Base-by-base conservation (phyloP, 768 basidiomycete species). In the Coprinopsis strossmayeri region DNA sequence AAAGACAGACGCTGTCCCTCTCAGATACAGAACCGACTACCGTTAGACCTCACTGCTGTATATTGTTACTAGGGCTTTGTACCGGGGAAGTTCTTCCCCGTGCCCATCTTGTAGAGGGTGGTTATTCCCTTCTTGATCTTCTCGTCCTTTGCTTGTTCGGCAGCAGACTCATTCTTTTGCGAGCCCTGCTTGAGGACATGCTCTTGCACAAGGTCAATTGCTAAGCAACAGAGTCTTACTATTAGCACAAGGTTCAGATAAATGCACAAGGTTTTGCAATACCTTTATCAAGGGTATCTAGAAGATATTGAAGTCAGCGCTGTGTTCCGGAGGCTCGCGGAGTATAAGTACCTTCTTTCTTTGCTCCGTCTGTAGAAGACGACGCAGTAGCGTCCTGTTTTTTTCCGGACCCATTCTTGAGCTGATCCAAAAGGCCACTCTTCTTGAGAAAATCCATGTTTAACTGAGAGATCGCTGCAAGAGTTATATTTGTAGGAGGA, bases 201-300 rank as follows among this genome's bases (percentile, higher is more conserved):
- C 53, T 72, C 67, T 54, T 73, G 70, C 4, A 71, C 63, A 26
- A 64, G 64, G 53, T 72, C 69, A 38, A 73, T 65, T 15, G 63
- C 69, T 70, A n/a, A n/a, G n/a, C n/a, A 24, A 23, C 17, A 37
- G 21, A 20, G 20, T 4, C 17, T 10, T 4, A 18, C 9, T 7
- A 15, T 38, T 47, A 47, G 46, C 21, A 37, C 35, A n/a, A 15
- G 13, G 34, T 3, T 3, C 45, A 34, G 18, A 5, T 34, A 17
- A 7, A 18, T 7, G 4, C 13, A 23, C 28, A 34, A 18, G 24
- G 1, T 13, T 15, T 18, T 9, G 37, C 11, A 13, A 20, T 11
- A 47, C 46, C 46, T 47, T 47, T 47, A 23, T 47, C 46, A 17
- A 47, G 34, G 4, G 17, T 11, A n/a, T 47, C 46, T 47, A 37